These are phyloP conservation scores for Aegilops umbellulata DNA, from an alignment of 176 grass and related monocot species.

Conservation along the genomic window DNA sequence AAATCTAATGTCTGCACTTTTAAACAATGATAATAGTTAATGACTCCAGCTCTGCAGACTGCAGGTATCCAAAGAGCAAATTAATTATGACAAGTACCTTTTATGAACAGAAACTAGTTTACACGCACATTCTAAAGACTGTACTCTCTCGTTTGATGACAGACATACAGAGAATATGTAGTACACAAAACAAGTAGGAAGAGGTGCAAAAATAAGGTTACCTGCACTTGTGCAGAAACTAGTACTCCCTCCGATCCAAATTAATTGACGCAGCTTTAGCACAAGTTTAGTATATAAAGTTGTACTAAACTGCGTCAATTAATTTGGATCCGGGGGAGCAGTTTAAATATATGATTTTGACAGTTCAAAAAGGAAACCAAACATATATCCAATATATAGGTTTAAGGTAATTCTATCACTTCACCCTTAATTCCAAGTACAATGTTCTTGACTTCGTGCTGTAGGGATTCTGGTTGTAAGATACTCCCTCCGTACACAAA, in stretches of 20 bases:
- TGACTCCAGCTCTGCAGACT: conserved; percentile 14
- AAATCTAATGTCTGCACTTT: conserved; percentile 82
- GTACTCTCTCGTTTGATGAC: neutral
- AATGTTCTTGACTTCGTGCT: conserved; percentile 12
- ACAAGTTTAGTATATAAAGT: too few species aligned
- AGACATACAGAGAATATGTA: conserved; percentile 5
- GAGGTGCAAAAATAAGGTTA: conserved; percentile 10
- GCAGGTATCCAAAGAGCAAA: conserved; percentile 19
- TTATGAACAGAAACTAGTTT: conserved; percentile 27
- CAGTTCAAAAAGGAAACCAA: conserved; percentile 26
- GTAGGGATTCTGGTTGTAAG: neutral
- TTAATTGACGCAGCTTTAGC: too few species aligned
- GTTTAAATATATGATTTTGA: neutral
- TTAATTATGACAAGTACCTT: neutral
- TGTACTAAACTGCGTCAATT: too few species aligned
- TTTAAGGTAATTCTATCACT: neutral
- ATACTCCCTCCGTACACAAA: neutral
- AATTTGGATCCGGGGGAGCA: too few species aligned
- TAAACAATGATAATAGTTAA: conserved; percentile 19
- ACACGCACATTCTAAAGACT: neutral
- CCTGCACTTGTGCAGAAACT: conserved; percentile 1
- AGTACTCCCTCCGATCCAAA: neutral
- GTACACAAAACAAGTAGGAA: neutral
- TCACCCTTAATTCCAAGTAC: conserved; percentile 2
- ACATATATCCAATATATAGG: conserved; percentile 7